phyloP scores from a whole-genome alignment of 257 asterid species.

The Primulina eburnea region DNA sequence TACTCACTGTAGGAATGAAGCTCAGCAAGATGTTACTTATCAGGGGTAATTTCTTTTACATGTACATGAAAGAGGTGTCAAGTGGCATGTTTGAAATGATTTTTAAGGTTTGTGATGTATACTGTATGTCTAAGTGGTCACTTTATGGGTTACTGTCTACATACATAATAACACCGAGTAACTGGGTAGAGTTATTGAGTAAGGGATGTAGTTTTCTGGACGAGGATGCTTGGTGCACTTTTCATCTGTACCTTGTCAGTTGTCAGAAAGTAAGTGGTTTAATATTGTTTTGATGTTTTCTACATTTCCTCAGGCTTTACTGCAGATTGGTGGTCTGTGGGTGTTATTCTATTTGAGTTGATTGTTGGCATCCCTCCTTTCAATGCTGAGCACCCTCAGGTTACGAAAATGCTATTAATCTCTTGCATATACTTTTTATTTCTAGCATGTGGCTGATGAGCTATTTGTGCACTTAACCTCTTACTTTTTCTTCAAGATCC shows the following conservation, averaged over 20 bases:
- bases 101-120: not conserved
- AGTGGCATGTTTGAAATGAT: slow-evolving; percentile 9
- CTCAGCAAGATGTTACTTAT: not conserved
- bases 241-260: not conserved
- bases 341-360: slow-evolving; percentile 90
- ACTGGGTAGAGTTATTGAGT: not conserved
- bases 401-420: slow-evolving; percentile 25
- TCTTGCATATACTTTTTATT: slow-evolving; percentile 14
- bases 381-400: slow-evolving; percentile 99
- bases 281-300: slow-evolving; percentile 9
- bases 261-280: slow-evolving; percentile 4
- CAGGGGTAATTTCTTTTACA: slow-evolving; percentile 7
- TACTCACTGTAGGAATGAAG: slow-evolving; percentile 6
- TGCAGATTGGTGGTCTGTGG: slow-evolving; percentile 99
- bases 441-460: slow-evolving; percentile 1
- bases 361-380: slow-evolving; percentile 98
- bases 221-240: slow-evolving; percentile 12
- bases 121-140: slow-evolving; percentile 4
- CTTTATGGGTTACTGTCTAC: not conserved
- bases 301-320: slow-evolving; percentile 58
- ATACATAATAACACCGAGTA: slow-evolving; percentile 3
- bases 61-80: not conserved
- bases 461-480: not conserved
- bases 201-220: slow-evolving; percentile 10
- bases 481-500: slow-evolving; percentile 2